Evolutionary conservation across 352 stramenopile species (phyloP), one percentile per base, ranked within the genome.

Genomic region (Thalassiosira ordinaria): DNA sequence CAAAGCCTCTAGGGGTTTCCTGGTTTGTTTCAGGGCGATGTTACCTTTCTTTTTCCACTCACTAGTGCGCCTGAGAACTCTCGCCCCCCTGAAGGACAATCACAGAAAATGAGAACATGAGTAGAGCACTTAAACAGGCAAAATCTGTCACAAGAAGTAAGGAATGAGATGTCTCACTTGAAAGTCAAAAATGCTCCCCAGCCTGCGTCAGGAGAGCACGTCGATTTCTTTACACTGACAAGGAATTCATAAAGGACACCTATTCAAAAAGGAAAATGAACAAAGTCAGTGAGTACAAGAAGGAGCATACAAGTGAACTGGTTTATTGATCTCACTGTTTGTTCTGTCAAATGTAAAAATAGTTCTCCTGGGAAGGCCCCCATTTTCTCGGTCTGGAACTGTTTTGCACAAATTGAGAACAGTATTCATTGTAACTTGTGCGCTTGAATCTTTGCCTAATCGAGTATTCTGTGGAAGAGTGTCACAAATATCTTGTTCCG

Each of bases 101-200:
- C n/a, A n/a, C n/a, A n/a, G n/a, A n/a, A n/a, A n/a, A n/a, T n/a
- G n/a, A n/a, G n/a, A n/a, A n/a, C n/a, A n/a, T n/a, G n/a, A n/a
- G n/a, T n/a, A n/a, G n/a, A n/a, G n/a, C n/a, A n/a, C n/a, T n/a
- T n/a, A n/a, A n/a, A n/a, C n/a, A n/a, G n/a, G n/a, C n/a, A n/a
- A 20, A 16, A 22, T 56, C 35, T 6, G 8, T 39, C 6, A 7
- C 2, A 52, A 20, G 0, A 44, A 35, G 39, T 37, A 49, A 39
- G 5, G 11, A n/a, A 7, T 20, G 9, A 22, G 31, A 29, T 18
- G 3, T 52, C 67, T 77, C 69, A 77, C 67, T 55, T 56, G 49
- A 53, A 82, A 11, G 74, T 77, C 11, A 82, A 53, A 41, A 82
- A 82, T 13, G 74, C 65, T 52, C 74, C 64, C 16, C 73, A 74